A percentile compares a stretch with the other conserved stretches of the same genome.
These are phyloP conservation scores for Trichoderma sp. DNA, from an alignment of 2,329 filamentous ascomycete species.

Conservation along the genomic window DNA sequence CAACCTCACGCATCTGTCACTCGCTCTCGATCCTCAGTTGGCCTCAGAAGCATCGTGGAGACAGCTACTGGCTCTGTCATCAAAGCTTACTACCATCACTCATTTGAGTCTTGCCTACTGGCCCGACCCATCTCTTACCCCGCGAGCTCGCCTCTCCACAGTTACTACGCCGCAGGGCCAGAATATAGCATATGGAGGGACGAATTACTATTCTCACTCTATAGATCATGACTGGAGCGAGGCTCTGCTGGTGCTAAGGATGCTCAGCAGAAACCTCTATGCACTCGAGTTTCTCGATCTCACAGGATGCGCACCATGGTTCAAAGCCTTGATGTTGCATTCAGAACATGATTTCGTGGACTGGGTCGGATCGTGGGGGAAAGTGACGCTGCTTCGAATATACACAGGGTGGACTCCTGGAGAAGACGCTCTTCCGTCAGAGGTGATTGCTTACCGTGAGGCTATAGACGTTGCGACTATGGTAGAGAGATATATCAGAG, in stretches of 20 bases:
- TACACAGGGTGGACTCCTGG: slow-evolving; percentile 42
- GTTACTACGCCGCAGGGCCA: slow-evolving; percentile 44
- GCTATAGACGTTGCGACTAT: slow-evolving; percentile 38
- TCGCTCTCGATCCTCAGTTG: slow-evolving; percentile 45
- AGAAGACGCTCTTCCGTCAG: slow-evolving; percentile 34
- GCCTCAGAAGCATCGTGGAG: slow-evolving; percentile 51
- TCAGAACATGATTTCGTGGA: slow-evolving; percentile 50
- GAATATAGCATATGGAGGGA: slow-evolving; percentile 51
- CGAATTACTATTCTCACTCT: slow-evolving; percentile 55
- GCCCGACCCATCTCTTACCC: slow-evolving; percentile 58
- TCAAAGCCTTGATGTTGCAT: slow-evolving; percentile 43
- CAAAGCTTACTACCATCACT: slow-evolving; percentile 53
- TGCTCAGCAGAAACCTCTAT: slow-evolving; percentile 54
- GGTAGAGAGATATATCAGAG: slow-evolving; percentile 48
- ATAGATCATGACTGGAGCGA: slow-evolving; percentile 60
- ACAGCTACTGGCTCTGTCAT: slow-evolving; percentile 53
- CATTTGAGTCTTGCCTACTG: slow-evolving; percentile 61
- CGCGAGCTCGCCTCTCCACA: slow-evolving; percentile 49
- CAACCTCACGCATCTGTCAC: slow-evolving; percentile 58
- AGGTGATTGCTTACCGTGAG: slow-evolving; percentile 35
- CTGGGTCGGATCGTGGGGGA: slow-evolving; percentile 54
- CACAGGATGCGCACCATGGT: slow-evolving; percentile 58
- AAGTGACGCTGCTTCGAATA: slow-evolving; percentile 46
- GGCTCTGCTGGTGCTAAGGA: slow-evolving; percentile 53
- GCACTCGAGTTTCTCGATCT: slow-evolving; percentile 60